Evolutionary conservation across 148 eudicot species (phyloP), one percentile per base, ranked within the genome.

Genomic region (Rhododendron molle): DNA sequence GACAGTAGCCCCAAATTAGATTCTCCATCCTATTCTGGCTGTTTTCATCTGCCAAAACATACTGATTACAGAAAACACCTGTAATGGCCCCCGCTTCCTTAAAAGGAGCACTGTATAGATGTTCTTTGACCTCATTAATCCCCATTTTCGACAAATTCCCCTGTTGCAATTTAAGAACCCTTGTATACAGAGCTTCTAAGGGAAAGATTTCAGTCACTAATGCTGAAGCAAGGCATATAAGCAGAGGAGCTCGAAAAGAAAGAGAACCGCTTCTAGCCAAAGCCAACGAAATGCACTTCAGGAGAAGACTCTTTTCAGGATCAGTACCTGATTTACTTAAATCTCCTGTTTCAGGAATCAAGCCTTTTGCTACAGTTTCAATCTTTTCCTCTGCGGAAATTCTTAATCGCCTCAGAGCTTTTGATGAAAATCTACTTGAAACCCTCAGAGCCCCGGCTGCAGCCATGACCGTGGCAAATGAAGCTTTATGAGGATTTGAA

Each of bases 1-100:
- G 93, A 87, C 98, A 97, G 84, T 89, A 95, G 76, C 80, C 83
- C 99, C 99, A 97, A 52, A 93, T 85, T 72, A 92, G 86, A 90
- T 88, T 90, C 86, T 97, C 99, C 79, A 92, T 94, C 67, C 76
- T 85, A 86, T 67, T 81, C 87, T 90, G 92, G 74, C 89, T 93
- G 32, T 92, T 93, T 85, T 95, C 94, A 86, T 90, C 83, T 43
- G 97, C 97, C 82, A 87, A 89, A 50, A 84, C 92, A 91, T 96
- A 96, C 83, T 91, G 92, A 89, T 89, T 90, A 89, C 99, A 96
- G 62, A 96, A 92, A 77, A 90, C 92, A 85, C 94, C 94, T 83
- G 98, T 90, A 77, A 94, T 85, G n/a, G 94, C 94, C 81, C 99
- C 99, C 43, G 98, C 97, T 88, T 97, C 99, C 90, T 87, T 97